Evolutionary conservation across 345 rosid species (phyloP).

Genomic region (Lepidium africanum): DNA sequence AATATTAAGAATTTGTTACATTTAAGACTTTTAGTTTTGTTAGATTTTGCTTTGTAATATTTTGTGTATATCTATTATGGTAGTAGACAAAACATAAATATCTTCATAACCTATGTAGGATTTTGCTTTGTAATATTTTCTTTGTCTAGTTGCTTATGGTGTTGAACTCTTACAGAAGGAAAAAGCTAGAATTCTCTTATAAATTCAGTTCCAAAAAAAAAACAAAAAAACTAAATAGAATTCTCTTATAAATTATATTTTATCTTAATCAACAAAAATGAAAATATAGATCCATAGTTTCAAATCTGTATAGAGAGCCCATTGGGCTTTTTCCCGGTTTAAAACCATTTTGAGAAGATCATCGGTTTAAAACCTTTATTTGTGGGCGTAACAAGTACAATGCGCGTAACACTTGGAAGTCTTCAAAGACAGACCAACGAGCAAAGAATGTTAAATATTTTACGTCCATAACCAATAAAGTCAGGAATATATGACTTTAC

Average conservation of each 20-base stretch:
- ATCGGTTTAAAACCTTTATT: not conserved
- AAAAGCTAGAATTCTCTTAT: not conserved
- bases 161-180: not conserved
- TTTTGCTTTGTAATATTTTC: not conserved
- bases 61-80: too few species aligned
- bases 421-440: not conserved
- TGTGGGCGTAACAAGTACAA: conserved; percentile 3
- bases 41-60: too few species aligned
- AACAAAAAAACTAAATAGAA: too few species aligned
- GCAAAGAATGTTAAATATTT: not conserved
- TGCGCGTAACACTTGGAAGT: not conserved
- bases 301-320: not conserved
- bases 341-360: not conserved
- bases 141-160: not conserved
- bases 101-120: not conserved
- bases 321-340: not conserved
- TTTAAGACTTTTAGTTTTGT: too few species aligned
- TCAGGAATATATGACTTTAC: not conserved
- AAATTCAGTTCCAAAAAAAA: too few species aligned
- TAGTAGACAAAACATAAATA: not conserved
- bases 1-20: too few species aligned
- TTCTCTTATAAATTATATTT: not conserved
- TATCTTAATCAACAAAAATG: not conserved
- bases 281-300: not conserved
- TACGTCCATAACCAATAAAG: not conserved